Percentiles rank a stretch among this genome's conserved stretches.
Evolutionary conservation across 352 stramenopile genomes (phyloP).

Genomic region (Phytophthora europaea): DNA sequence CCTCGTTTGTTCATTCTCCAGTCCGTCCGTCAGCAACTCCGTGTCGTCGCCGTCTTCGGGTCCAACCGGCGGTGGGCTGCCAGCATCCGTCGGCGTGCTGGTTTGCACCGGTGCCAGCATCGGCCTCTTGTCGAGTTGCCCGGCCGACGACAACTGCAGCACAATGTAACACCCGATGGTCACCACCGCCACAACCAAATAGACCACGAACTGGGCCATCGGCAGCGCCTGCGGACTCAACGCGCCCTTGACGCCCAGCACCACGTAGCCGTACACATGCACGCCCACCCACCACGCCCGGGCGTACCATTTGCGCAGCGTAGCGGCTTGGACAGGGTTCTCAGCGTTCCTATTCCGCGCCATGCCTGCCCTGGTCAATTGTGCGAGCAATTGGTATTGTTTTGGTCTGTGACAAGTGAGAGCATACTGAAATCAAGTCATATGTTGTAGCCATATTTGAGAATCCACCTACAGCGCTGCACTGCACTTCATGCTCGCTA

Average conservation of each 20-base stretch:
- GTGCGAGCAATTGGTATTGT: not conserved
- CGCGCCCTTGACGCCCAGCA: constrained; percentile 47
- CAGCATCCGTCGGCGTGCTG: not conserved
- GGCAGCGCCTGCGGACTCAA: constrained; percentile 41
- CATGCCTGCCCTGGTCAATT: constrained; percentile 15
- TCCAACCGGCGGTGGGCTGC: constrained; percentile 16
- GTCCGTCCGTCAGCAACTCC: constrained; percentile 38
- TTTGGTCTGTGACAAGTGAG: constrained; percentile 19
- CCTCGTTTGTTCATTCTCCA: constrained; percentile 19
- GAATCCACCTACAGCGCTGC: not conserved
- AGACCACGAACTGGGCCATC: constrained; percentile 52
- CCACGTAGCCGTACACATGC: constrained; percentile 74
- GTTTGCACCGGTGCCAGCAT: constrained; percentile 30
- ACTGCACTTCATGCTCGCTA: not conserved
- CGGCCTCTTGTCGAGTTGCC: constrained; percentile 53
- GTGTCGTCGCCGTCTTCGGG: constrained; percentile 44
- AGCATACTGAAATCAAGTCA: constrained; percentile 28
- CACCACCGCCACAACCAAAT: constrained; percentile 45
- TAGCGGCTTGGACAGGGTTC: constrained; percentile 43
- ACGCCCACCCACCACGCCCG: constrained; percentile 75
- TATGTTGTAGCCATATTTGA: constrained; percentile 32
- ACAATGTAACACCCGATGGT: constrained; percentile 59
- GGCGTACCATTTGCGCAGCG: constrained; percentile 71
- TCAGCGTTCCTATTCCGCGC: constrained; percentile 35
- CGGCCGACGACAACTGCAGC: constrained; percentile 73